Evolutionary conservation across 495 filamentous ascomycete genomes (phyloP).

Genomic region (Cercophora scortea): DNA sequence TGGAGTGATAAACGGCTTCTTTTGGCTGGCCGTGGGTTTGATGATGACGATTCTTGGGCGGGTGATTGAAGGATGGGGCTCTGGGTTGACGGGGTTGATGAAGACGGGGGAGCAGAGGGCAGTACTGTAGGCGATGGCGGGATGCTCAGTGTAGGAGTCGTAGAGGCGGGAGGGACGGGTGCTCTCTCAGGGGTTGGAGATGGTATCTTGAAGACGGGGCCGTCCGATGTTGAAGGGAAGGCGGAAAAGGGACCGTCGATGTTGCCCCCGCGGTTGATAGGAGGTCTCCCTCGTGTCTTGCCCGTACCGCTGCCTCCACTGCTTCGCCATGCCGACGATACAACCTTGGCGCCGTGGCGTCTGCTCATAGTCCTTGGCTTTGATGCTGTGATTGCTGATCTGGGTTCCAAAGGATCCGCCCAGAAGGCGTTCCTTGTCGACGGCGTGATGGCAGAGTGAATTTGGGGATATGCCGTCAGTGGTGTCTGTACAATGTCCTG

Average conservation of each 20-base stretch:
- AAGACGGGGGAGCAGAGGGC: constrained; percentile 3
- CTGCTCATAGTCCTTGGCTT: constrained; percentile 67
- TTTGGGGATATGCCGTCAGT: constrained; percentile 20
- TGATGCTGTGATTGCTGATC: constrained; percentile 68
- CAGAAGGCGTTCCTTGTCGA: constrained; percentile 20
- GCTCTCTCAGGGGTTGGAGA: constrained; percentile 26
- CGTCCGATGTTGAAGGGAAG: constrained; percentile 64
- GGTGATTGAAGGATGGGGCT: constrained; percentile 18
- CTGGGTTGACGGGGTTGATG: not conserved
- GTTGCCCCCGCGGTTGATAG: constrained; percentile 56
- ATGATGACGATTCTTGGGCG: constrained; percentile 12
- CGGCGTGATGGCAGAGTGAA: constrained; percentile 23
- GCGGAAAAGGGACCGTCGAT: constrained; percentile 79
- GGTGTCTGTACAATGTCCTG: constrained; percentile 45
- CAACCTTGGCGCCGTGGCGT: constrained; percentile 80
- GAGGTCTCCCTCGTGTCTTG: constrained; percentile 78
- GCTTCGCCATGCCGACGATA: constrained; percentile 90
- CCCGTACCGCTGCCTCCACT: constrained; percentile 57
- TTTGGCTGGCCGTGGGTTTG: constrained; percentile 28
- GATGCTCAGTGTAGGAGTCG: constrained; percentile 15
- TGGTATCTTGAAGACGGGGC: constrained; percentile 21
- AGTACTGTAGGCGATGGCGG: constrained; percentile 1
- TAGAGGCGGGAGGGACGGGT: constrained; percentile 21
- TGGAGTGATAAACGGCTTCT: constrained; percentile 64
- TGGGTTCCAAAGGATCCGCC: constrained; percentile 32